Evolutionary conservation across 2,329 filamentous ascomycete species (phyloP).

Genomic region (Alternaria dauci): DNA sequence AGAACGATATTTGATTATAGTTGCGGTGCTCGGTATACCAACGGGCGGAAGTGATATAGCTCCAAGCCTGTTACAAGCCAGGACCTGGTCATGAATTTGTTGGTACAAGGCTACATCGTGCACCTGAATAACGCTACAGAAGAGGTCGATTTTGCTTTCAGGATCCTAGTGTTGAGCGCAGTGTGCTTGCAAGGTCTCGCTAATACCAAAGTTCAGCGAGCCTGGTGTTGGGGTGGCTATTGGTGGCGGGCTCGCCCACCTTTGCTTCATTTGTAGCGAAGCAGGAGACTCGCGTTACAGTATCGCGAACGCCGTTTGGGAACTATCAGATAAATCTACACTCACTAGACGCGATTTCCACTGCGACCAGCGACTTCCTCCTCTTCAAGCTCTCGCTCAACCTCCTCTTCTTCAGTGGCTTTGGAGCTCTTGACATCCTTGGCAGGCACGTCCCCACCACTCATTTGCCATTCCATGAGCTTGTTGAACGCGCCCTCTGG

Average conservation of each 20-base stretch:
- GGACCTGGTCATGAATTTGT: background rate
- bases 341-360: constrained; percentile 20
- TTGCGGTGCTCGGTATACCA: background rate
- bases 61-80: background rate
- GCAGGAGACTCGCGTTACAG: background rate
- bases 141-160: background rate
- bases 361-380: constrained; percentile 45
- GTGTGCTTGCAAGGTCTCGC: background rate
- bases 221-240: background rate
- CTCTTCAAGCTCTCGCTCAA: constrained; percentile 54
- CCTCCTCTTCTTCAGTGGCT: constrained; percentile 60
- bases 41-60: background rate
- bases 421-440: constrained; percentile 40
- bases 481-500: constrained; percentile 86
- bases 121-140: background rate
- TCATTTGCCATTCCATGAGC: constrained; percentile 99
- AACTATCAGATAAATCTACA: background rate
- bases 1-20: constrained; percentile 5
- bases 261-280: background rate
- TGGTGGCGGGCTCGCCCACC: background rate
- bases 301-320: background rate
- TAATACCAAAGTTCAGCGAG: background rate
- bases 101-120: background rate
- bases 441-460: constrained; percentile 70
- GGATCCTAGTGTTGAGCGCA: background rate